Conservation (phyloP, 1,139 yeast genomes). For the Pneumocystis wakefieldiae region DNA sequence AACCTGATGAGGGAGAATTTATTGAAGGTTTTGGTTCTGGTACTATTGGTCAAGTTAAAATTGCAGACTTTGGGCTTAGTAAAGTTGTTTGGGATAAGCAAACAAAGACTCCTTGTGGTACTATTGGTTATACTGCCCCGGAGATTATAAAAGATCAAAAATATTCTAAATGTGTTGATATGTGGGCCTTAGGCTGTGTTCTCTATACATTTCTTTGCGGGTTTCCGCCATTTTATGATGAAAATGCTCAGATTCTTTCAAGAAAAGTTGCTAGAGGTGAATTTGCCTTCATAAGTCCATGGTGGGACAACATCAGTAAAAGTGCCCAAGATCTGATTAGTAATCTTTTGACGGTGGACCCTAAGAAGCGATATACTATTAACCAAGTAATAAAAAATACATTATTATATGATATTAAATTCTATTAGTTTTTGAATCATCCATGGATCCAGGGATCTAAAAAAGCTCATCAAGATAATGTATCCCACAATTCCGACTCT, state of each 20-base stretch:
- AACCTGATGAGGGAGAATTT: slow-evolving; percentile 78
- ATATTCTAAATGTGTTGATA: slow-evolving; percentile 81
- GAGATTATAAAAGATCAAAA: slow-evolving; percentile 78
- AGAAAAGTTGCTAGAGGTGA: slow-evolving; percentile 73
- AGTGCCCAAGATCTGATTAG: slow-evolving; percentile 72
- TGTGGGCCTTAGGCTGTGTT: slow-evolving; percentile 94
- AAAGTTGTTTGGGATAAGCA: slow-evolving; percentile 58
- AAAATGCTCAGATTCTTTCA: slow-evolving; percentile 63
- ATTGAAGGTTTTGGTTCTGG: slow-evolving; percentile 73
- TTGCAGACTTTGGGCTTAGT: slow-evolving; percentile 89
- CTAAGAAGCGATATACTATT: slow-evolving; percentile 57
- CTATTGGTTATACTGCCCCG: slow-evolving; percentile 87
- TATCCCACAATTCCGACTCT: slow-evolving; percentile 14
- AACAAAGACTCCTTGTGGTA: slow-evolving; percentile 79
- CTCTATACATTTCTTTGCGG: slow-evolving; percentile 82
- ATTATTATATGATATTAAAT: slow-evolving; percentile 19
- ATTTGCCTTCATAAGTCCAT: slow-evolving; percentile 68
- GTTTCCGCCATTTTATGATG: slow-evolving; percentile 92
- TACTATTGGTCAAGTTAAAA: slow-evolving; percentile 67
- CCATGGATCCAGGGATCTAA: slow-evolving; percentile 52
- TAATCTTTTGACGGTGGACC: slow-evolving; percentile 68
- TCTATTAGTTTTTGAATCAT: slow-evolving; percentile 46
- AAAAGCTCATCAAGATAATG: slow-evolving; percentile 19
- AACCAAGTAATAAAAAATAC: slow-evolving; percentile 22
- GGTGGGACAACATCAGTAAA: slow-evolving; percentile 89